Evolutionary conservation across 1,284 basidiomycete species (phyloP).

Genomic region (Schizopora paradoxa): DNA sequence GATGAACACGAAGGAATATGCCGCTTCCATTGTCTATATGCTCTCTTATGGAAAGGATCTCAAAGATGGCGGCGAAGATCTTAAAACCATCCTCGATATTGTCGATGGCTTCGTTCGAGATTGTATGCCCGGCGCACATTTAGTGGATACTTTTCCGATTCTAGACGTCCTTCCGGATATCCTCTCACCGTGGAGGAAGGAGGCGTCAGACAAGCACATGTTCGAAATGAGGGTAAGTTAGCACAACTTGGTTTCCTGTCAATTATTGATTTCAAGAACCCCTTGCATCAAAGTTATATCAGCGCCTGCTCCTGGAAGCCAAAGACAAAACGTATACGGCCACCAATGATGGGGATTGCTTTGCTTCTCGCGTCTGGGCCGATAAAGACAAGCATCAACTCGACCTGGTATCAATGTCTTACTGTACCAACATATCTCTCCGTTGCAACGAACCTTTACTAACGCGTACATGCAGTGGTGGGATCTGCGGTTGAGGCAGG

Average conservation of each 20-base stretch:
- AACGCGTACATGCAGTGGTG: conserved; percentile 1
- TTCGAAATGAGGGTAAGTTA: conserved; percentile 6
- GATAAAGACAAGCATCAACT: conserved; percentile 11
- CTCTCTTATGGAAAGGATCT: conserved; percentile 8
- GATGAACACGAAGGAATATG: conserved; percentile 13
- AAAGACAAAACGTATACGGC: conserved; percentile 8
- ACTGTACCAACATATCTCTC: conserved; percentile 3
- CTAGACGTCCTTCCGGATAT: conserved; percentile 10
- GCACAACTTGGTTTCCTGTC: not conserved
- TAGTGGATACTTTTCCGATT: conserved; percentile 12
- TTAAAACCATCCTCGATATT: conserved; percentile 5
- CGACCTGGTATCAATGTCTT: conserved; percentile 14
- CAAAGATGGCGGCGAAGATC: conserved; percentile 8
- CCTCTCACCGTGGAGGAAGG: conserved; percentile 6
- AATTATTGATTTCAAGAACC: not conserved
- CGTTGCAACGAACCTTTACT: not conserved
- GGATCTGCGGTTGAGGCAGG: conserved; percentile 14
- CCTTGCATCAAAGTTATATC: conserved; percentile 8
- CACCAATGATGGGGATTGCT: conserved; percentile 14
- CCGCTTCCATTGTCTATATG: conserved; percentile 4
- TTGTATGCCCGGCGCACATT: conserved; percentile 5
- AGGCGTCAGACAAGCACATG: conserved; percentile 8
- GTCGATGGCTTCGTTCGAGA: conserved; percentile 13
- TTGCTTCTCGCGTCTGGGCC: conserved; percentile 18
- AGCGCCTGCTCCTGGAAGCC: conserved; percentile 11